Conservation (phyloP, 352 stramenopile genomes). For the Ochromonadaceae sp. region DNA sequence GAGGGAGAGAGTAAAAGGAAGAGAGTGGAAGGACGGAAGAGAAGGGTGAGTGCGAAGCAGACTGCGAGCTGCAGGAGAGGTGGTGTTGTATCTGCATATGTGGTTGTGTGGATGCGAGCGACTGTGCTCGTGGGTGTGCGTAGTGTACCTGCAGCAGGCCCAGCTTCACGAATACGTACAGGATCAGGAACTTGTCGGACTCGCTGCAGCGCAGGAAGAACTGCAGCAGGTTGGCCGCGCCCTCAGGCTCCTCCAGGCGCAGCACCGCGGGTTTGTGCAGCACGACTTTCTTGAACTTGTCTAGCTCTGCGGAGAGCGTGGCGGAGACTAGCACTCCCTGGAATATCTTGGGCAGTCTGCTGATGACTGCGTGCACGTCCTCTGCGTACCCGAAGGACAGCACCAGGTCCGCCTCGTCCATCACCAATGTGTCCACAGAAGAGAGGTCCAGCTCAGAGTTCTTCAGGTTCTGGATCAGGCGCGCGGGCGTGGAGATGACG, state of each 20-base stretch:
- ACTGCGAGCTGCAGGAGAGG: too few species aligned
- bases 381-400: conserved; percentile 88
- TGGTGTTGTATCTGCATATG: too few species aligned
- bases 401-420: conserved; percentile 96
- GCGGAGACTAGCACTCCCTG: conserved; percentile 96
- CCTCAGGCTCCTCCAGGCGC: conserved; percentile 63
- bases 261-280: conserved; percentile 87
- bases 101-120: too few species aligned
- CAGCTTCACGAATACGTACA: conserved; percentile 96
- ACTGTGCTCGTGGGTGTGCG: too few species aligned
- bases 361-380: conserved; percentile 39
- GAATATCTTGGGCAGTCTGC: conserved; percentile 80
- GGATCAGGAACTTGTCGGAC: conserved; percentile 85
- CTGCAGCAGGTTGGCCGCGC: conserved; percentile 74
- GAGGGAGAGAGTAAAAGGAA: too few species aligned
- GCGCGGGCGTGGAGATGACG: conserved; percentile 76
- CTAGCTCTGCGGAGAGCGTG: conserved; percentile 84
- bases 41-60: too few species aligned
- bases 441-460: conserved; percentile 55
- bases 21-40: too few species aligned
- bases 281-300: conserved; percentile 89
- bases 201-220: conserved; percentile 75
- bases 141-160: conserved; percentile 86
- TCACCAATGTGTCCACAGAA: conserved; percentile 85
- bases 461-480: conserved; percentile 71